Conservation (phyloP, 345 rosid species). For the Lepidium sativum region DNA sequence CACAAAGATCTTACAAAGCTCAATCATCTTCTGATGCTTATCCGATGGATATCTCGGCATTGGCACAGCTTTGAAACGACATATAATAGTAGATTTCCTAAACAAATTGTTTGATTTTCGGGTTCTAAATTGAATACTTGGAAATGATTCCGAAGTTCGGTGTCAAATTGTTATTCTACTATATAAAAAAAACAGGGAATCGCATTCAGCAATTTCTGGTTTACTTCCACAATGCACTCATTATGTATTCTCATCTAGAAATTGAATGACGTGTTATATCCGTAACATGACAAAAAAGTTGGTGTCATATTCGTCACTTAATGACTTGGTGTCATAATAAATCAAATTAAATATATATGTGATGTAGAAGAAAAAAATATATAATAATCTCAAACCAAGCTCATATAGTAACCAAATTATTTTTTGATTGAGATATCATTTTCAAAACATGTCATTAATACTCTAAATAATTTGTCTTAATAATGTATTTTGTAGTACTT, state of each 20-base stretch:
- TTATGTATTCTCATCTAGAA: neutral
- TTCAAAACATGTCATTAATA: neutral
- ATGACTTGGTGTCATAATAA: neutral
- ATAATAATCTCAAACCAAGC: neutral
- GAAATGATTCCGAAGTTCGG: neutral
- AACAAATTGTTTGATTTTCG: neutral
- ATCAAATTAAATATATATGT: neutral
- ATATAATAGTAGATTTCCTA: neutral
- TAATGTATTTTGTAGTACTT: too few species aligned
- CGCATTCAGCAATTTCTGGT: neutral
- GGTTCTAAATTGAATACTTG: neutral
- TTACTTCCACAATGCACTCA: neutral
- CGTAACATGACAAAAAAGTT: too few species aligned
- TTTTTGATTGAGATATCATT: neutral
- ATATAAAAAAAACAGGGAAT: neutral
- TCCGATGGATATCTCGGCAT: conserved; percentile 41
- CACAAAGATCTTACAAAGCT: conserved; percentile 40
- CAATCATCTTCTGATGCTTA: conserved; percentile 38
- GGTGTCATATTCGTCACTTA: neutral
- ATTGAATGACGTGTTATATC: neutral
- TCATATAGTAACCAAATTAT: neutral
- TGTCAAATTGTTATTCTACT: neutral
- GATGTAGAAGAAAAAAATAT: too few species aligned
- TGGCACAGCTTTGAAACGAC: conserved; percentile 20
- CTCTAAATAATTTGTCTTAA: too few species aligned